Evolutionary conservation across 768 basidiomycete species (phyloP), one percentile per base, ranked within the genome.

Genomic region (Tephrocybe sp.): DNA sequence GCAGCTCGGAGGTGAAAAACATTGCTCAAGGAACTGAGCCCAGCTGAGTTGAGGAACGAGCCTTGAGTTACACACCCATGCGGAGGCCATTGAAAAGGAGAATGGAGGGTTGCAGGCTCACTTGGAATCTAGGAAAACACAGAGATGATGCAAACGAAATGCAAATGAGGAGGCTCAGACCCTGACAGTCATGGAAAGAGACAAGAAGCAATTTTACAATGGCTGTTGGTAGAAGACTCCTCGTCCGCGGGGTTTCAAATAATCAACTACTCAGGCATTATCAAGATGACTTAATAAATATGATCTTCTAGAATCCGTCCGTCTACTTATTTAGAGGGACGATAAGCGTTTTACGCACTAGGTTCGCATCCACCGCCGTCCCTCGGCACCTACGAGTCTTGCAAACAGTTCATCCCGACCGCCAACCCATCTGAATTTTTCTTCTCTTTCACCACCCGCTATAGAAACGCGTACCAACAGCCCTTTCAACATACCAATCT

Each of bases 1-100:
- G 73, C 3, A 95, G 69, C 45, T 94, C 92, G 6, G 86, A 75
- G 37, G 90, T 82, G 68, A 92, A 96, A 74, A 96, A 96, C 93
- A 96, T 93, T 15, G 17, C n/a, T n/a, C n/a, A n/a, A n/a, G n/a
- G n/a, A n/a, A n/a, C n/a, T n/a, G n/a, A n/a, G n/a, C n/a, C n/a
- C n/a, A n/a, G n/a, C n/a, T n/a, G n/a, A n/a, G n/a, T n/a, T n/a
- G n/a, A n/a, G n/a, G n/a, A n/a, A n/a, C n/a, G n/a, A n/a, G n/a
- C n/a, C n/a, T n/a, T n/a, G n/a, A n/a, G n/a, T n/a, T n/a, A n/a
- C n/a, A n/a, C n/a, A n/a, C n/a, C n/a, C n/a, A 21, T 37, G 10
- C 17, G 42, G n/a, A 40, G 34, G 20, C n/a, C n/a, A n/a, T n/a
- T n/a, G n/a, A n/a, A n/a, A 26, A 48, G 20, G 43, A 39, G 18